A percentile compares a stretch with the other conserved stretches of the same genome.
phyloP scores from a whole-genome alignment of 257 asterid genomes.

The Solanum megistacrolobum region DNA sequence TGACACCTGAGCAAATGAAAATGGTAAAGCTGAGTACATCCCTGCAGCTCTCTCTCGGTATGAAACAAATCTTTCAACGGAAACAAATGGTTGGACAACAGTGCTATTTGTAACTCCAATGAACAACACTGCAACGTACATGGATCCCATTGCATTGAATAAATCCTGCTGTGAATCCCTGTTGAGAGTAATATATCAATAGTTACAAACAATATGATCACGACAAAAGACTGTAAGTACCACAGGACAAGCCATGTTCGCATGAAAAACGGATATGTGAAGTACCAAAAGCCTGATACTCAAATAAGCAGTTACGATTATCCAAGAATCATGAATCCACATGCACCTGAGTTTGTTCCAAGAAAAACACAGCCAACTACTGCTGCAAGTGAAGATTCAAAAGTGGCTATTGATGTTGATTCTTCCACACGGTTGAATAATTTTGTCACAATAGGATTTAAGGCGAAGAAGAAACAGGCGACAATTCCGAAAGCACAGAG shows the following conservation, averaged over 20 bases:
- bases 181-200: background rate
- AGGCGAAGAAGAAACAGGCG: too few species aligned
- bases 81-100: conserved; percentile 89
- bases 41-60: conserved; percentile 94
- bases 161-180: conserved; percentile 77
- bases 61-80: conserved; percentile 86
- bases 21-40: conserved; percentile 83
- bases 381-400: conserved; percentile 38
- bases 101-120: conserved; percentile 78
- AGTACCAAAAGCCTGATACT: conserved; percentile 36
- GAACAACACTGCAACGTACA: conserved; percentile 76
- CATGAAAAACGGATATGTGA: conserved; percentile 43
- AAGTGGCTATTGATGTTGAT: conserved; percentile 20
- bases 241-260: conserved; percentile 53
- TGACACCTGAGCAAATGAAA: conserved; percentile 78
- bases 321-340: conserved; percentile 75
- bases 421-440: conserved; percentile 29
- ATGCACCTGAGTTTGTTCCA: conserved; percentile 91
- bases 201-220: background rate
- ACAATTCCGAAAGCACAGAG: too few species aligned
- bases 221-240: conserved; percentile 18
- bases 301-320: conserved; percentile 31
- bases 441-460: conserved; percentile 11
- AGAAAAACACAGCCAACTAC: conserved; percentile 42
- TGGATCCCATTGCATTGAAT: conserved; percentile 89